Evolutionary conservation across 352 stramenopile species (phyloP).

Genomic region (Achlya hypogyna): DNA sequence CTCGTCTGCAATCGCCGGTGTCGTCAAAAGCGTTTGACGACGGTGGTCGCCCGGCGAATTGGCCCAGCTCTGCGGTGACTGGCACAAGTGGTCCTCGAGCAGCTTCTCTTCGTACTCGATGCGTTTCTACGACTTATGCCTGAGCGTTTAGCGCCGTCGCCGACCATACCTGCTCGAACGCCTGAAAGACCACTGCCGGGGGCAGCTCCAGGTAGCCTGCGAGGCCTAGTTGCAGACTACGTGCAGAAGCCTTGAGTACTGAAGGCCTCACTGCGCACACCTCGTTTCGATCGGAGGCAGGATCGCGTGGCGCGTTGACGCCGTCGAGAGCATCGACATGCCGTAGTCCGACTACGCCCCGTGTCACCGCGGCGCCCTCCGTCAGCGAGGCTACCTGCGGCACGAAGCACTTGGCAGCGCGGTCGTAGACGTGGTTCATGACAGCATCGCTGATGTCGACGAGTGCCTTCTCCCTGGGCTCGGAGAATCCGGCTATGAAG

Average conservation of each 20-base stretch:
- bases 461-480: not conserved
- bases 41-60: constrained; percentile 56
- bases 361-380: not conserved
- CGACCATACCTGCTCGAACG: constrained; percentile 58
- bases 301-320: constrained; percentile 40
- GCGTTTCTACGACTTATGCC: constrained; percentile 42
- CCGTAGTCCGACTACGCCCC: constrained; percentile 61
- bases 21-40: constrained; percentile 62
- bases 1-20: constrained; percentile 22
- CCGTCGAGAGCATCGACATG: constrained; percentile 64
- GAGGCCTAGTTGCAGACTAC: constrained; percentile 65
- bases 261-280: constrained; percentile 20
- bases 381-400: constrained; percentile 40
- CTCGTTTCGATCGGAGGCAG: constrained; percentile 78
- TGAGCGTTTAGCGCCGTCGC: not conserved
- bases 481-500: constrained; percentile 15
- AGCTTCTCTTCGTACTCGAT: constrained; percentile 71
- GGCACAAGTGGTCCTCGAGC: constrained; percentile 63
- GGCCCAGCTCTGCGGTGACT: constrained; percentile 77
- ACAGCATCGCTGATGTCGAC: constrained; percentile 17
- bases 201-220: constrained; percentile 58
- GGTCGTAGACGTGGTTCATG: constrained; percentile 1
- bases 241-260: not conserved
- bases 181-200: constrained; percentile 56
- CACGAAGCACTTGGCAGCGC: constrained; percentile 11